These are phyloP conservation scores for Tillandsia leiboldiana DNA, from an alignment of 176 grass and related monocot species.

Conservation along the genomic window DNA sequence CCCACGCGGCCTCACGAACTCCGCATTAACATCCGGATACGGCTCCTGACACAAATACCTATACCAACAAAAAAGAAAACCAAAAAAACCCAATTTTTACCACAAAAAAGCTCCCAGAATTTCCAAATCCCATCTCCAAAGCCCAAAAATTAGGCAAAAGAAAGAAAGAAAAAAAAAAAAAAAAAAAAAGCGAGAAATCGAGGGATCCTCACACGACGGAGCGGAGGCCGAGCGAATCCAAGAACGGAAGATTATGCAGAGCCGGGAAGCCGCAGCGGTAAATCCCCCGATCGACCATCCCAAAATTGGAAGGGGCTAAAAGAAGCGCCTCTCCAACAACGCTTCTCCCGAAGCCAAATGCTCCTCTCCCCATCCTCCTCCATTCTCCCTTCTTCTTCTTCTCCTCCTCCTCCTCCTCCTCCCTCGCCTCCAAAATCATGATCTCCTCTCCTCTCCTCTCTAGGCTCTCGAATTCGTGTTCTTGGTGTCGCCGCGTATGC, in stretches of 20 bases:
- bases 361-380: too few species aligned
- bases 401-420: too few species aligned
- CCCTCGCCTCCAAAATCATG: too few species aligned
- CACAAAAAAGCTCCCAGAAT: too few species aligned
- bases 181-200: background rate
- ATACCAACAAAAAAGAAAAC: background rate
- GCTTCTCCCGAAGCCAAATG: background rate
- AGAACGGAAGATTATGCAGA: constrained; percentile 8
- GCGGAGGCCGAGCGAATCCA: constrained; percentile 10
- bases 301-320: constrained; percentile 14
- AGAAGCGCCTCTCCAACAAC: background rate
- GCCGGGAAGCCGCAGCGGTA: constrained; percentile 13
- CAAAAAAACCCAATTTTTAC: constrained; percentile 1
- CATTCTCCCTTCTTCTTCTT: too few species aligned
- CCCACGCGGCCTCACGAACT: constrained; percentile 17
- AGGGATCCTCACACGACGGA: constrained; percentile 21
- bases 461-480: too few species aligned
- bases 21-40: constrained; percentile 20
- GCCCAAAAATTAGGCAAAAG: background rate
- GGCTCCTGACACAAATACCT: constrained; percentile 24
- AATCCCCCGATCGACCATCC: constrained; percentile 17
- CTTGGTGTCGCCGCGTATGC: too few species aligned
- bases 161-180: background rate
- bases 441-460: too few species aligned
- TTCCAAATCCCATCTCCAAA: too few species aligned